Percentiles rank a stretch among this genome's conserved stretches.
These are phyloP conservation scores for Fusarium veterinarium DNA, from an alignment of 2,329 filamentous ascomycete genomes.

Conservation along the genomic window DNA sequence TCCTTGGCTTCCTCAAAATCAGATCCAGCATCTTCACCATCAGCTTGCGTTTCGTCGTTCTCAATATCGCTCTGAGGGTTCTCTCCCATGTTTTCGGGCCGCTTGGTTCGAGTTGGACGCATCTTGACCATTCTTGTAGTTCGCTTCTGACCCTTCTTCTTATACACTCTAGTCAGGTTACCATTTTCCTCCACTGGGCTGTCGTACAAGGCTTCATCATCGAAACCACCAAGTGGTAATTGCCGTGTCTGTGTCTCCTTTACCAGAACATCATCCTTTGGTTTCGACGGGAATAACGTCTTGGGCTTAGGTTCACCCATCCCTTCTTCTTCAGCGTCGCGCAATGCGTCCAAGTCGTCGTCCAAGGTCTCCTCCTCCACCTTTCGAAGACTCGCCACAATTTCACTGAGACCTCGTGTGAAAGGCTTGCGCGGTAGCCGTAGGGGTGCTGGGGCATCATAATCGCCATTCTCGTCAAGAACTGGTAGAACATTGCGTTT, in stretches of 20 bases:
- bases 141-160: slow-evolving; percentile 87
- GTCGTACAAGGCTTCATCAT: slow-evolving; percentile 71
- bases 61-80: slow-evolving; percentile 48
- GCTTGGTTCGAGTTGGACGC: slow-evolving; percentile 62
- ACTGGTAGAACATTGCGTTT: slow-evolving; percentile 59
- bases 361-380: slow-evolving; percentile 77
- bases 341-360: slow-evolving; percentile 78
- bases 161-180: slow-evolving; percentile 72
- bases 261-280: slow-evolving; percentile 53
- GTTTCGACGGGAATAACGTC: slow-evolving; percentile 37
- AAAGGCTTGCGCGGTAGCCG: slow-evolving; percentile 69
- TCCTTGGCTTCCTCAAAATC: slow-evolving; percentile 35
- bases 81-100: slow-evolving; percentile 53
- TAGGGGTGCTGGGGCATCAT: slow-evolving; percentile 60
- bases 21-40: slow-evolving; percentile 28
- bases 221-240: slow-evolving; percentile 69
- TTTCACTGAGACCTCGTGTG: slow-evolving; percentile 77
- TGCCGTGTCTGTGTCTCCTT: slow-evolving; percentile 58
- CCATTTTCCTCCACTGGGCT: slow-evolving; percentile 67
- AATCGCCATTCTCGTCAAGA: slow-evolving; percentile 67
- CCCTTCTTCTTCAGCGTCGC: slow-evolving; percentile 73
- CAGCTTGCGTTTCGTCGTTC: slow-evolving; percentile 51
- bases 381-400: slow-evolving; percentile 76
- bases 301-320: slow-evolving; percentile 38
- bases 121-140: slow-evolving; percentile 78